Percentiles rank a stretch among this genome's conserved stretches.
phyloP scores from a whole-genome alignment of 768 basidiomycete species.

The Pleurotus citrinopileatus region DNA sequence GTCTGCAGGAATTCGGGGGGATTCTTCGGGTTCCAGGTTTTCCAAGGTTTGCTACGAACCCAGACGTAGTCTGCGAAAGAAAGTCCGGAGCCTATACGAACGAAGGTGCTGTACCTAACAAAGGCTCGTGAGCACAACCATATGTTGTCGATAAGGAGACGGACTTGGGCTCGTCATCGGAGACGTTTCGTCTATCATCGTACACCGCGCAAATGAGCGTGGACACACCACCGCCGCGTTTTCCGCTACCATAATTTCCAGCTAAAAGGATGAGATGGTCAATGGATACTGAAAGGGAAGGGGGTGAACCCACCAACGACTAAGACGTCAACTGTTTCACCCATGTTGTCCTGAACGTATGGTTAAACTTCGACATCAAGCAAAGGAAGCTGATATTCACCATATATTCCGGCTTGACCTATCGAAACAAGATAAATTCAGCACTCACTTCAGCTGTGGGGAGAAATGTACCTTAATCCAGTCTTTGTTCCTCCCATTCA shows the following conservation, averaged over 20 bases:
- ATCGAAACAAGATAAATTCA: not conserved
- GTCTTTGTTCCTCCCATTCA: conserved; percentile 85
- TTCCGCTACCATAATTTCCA: conserved; percentile 86
- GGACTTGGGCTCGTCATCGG: conserved; percentile 64
- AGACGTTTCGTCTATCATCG: conserved; percentile 60
- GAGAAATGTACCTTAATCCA: conserved; percentile 81
- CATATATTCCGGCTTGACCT: conserved; percentile 90
- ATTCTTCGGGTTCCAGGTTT: conserved; percentile 68
- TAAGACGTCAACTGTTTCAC: conserved; percentile 88
- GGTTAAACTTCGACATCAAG: not conserved
- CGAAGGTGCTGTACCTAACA: conserved; percentile 79
- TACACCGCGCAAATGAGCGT: conserved; percentile 86
- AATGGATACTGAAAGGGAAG: conserved; percentile 1
- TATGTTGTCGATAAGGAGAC: not conserved
- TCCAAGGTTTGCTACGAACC: conserved; percentile 84
- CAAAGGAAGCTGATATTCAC: conserved; percentile 31
- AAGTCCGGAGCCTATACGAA: conserved; percentile 88
- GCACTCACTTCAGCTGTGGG: not conserved
- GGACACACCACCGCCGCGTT: conserved; percentile 85
- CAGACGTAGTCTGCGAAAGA: conserved; percentile 84
- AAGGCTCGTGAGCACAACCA: not conserved
- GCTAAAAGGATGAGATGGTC: conserved; percentile 38
- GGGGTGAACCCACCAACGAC: conserved; percentile 65
- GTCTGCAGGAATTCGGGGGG: conserved; percentile 71
- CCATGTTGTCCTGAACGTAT: conserved; percentile 72